Evolutionary conservation across 176 grass and related monocot genomes (phyloP).

Genomic region (Miscanthus lutarioriparius): DNA sequence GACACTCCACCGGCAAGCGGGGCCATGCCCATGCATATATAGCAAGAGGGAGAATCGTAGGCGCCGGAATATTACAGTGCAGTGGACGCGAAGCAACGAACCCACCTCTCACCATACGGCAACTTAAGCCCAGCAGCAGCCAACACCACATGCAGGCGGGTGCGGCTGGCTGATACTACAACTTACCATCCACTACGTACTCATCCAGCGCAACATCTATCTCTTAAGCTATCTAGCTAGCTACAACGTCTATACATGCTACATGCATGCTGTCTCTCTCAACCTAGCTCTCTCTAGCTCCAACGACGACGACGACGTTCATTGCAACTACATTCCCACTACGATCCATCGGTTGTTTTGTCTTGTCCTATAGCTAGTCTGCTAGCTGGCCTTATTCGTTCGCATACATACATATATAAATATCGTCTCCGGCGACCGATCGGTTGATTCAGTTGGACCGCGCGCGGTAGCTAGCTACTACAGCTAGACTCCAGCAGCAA

Average conservation of each 20-base stretch:
- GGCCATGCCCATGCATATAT: neutral
- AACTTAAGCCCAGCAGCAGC: too few relatives aligned
- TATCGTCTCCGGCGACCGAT: neutral
- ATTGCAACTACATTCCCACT: slow-evolving; percentile 64
- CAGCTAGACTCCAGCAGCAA: neutral
- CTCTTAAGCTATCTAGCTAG: too few relatives aligned
- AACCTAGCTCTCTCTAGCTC: too few relatives aligned
- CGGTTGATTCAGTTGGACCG: neutral
- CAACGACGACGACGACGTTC: neutral
- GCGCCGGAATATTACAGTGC: slow-evolving; percentile 73
- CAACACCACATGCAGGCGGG: too few relatives aligned
- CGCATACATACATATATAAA: neutral
- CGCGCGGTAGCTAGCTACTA: neutral
- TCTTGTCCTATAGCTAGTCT: neutral
- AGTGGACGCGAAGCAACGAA: slow-evolving; percentile 95
- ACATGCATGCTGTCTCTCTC: neutral
- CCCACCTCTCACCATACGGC: slow-evolving; percentile 13
- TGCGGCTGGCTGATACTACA: too few relatives aligned
- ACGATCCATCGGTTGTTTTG: slow-evolving; percentile 10
- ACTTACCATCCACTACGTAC: too few relatives aligned
- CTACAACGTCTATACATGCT: neutral
- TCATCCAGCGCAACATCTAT: too few relatives aligned
- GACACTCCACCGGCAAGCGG: too few relatives aligned
- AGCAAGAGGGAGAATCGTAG: neutral
- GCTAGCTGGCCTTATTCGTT: neutral